These are phyloP conservation scores for Globisporangium viniferum DNA, from an alignment of 352 stramenopile genomes.

Conservation along the genomic window DNA sequence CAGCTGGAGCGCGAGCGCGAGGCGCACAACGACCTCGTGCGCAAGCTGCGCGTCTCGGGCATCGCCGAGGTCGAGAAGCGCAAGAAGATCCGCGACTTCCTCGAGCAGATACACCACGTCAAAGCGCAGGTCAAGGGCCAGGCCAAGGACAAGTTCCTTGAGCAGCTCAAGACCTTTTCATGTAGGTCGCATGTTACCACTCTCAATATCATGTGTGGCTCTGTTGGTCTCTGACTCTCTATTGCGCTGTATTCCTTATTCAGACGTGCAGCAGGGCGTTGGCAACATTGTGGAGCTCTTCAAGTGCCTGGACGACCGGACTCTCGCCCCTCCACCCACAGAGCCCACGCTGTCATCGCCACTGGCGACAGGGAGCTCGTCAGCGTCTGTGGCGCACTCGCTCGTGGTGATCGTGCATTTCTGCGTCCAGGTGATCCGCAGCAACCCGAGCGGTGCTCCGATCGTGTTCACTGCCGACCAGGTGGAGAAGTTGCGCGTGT, in stretches of 20 bases:
- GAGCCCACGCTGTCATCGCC: slow-evolving; percentile 5
- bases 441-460: slow-evolving; percentile 5
- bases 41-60: slow-evolving; percentile 41
- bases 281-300: slow-evolving; percentile 54
- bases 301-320: slow-evolving; percentile 43
- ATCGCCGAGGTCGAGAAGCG: slow-evolving; percentile 49
- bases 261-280: slow-evolving; percentile 54
- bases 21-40: slow-evolving; percentile 25
- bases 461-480: slow-evolving; percentile 27
- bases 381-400: not conserved
- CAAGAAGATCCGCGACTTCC: slow-evolving; percentile 50
- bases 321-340: slow-evolving; percentile 7
- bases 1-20: slow-evolving; percentile 30
- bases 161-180: slow-evolving; percentile 48
- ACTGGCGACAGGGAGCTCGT: slow-evolving; percentile 6
- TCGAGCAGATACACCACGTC: slow-evolving; percentile 41
- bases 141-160: slow-evolving; percentile 35
- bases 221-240: not conserved
- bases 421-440: slow-evolving; percentile 13
- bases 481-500: slow-evolving; percentile 29
- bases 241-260: not conserved
- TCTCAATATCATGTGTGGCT: not conserved
- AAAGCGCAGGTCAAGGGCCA: slow-evolving; percentile 36
- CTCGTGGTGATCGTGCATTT: slow-evolving; percentile 12
- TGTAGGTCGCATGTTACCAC: slow-evolving; percentile 23